A percentile compares a stretch with the other conserved stretches of the same genome.
phyloP scores from a whole-genome alignment of 1,139 yeast species.

The Yamadazyma sp. region DNA sequence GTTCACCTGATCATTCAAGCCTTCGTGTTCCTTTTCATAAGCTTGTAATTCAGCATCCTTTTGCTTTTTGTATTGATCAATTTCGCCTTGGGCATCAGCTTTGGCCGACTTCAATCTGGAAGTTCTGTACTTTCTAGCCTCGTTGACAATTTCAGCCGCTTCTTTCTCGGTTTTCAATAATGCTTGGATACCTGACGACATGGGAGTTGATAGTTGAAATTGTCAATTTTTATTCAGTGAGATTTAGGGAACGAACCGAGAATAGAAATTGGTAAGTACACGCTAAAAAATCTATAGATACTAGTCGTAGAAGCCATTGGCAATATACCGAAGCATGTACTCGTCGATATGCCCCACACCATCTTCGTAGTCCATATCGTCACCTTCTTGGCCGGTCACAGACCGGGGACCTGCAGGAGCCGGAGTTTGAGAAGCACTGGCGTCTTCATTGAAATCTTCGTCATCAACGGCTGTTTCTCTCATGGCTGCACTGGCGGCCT shows the following conservation, averaged over 20 bases:
- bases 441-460: slow-evolving; percentile 68
- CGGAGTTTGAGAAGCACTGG: slow-evolving; percentile 13
- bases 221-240: not conserved
- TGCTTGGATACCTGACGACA: slow-evolving; percentile 41
- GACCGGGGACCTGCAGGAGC: slow-evolving; percentile 12
- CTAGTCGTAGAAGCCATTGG: slow-evolving; percentile 71
- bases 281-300: not conserved
- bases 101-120: slow-evolving; percentile 91
- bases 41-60: slow-evolving; percentile 81
- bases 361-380: slow-evolving; percentile 67
- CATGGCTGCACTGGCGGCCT: slow-evolving; percentile 89
- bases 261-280: no score
- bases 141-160: slow-evolving; percentile 91
- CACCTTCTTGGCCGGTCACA: slow-evolving; percentile 17
- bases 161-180: slow-evolving; percentile 80
- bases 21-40: slow-evolving; percentile 68
- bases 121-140: slow-evolving; percentile 86
- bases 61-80: slow-evolving; percentile 78
- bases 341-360: slow-evolving; percentile 89
- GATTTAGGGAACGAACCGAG: slow-evolving; percentile 1
- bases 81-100: slow-evolving; percentile 87
- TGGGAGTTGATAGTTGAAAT: slow-evolving; percentile 8
- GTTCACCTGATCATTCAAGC: slow-evolving; percentile 65
- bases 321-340: slow-evolving; percentile 90
- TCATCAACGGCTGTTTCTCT: slow-evolving; percentile 81